Evolutionary conservation across 768 basidiomycete species (phyloP), one percentile per base, ranked within the genome.

Genomic region (Xerocomus brunneocitrinus): DNA sequence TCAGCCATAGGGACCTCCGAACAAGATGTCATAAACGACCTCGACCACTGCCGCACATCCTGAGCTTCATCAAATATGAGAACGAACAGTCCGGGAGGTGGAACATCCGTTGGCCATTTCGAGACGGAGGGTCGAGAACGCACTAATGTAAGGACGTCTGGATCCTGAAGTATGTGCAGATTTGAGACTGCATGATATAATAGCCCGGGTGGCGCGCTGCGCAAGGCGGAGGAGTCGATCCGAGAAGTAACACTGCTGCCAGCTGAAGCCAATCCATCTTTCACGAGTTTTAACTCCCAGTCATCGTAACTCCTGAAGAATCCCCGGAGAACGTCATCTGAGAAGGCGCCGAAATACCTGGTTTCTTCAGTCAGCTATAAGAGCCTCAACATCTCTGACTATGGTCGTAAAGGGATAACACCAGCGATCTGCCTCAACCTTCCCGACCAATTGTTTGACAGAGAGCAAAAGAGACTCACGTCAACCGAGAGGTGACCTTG

Each of bases 271-370:
- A 89, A 62, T 39, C 76, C 73, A n/a, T 75, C 69, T 9, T 84
- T 62, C 5, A 87, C 77, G 25, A 78, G 63, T 9, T 67, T 56
- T 3, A 80, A 67, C 61, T 92, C 86, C 84, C 88, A 93, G 32
- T 71, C 67, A 51, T 86, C 82, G 43, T 91, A 83, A 24, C 68
- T 78, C 16, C 59, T 57, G 63, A 83, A 87, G 67, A 95, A 94
- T 34, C 67, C 69, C 19, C 71, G 66, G 47, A 87, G 64, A 35
- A 79, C 68, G 19, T 73, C 64, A 1, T 74, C 73, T 1, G 74
- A 61, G 66, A 87, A 92, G 3, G 82, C 82, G 13, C 80, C 83
- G 59, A 94, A 84, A 67, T 87, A 94, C 51, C 91, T 94, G 56
- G 27, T 54, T 56, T 47, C 28, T 52, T 60, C 53, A 54, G 52